Base-by-base conservation (phyloP, 2,329 filamentous ascomycete species). In the Aspergillus sp. region DNA sequence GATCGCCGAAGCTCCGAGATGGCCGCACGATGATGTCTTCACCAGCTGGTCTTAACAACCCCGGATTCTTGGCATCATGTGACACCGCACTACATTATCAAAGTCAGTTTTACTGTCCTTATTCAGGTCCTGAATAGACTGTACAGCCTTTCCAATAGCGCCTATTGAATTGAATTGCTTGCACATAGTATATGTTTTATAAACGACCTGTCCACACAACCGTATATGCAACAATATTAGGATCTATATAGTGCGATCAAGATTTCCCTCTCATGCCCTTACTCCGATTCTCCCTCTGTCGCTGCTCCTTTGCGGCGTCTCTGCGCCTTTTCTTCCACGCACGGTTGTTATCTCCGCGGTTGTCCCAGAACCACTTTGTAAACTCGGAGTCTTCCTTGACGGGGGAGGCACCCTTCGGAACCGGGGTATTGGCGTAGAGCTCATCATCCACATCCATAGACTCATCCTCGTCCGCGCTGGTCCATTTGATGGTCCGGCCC, bases 311-410 rank as follows among this genome's bases (percentile, higher is more conserved):
- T 53, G 81, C 74, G 44, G 79, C 80, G 55, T 85, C 83, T 49
- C 83, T 71, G 53, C 82, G 72, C 57, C 81, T 71, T 69, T 79
- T 82, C 61, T 78, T 79, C 76, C 76, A 79, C 17, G 73, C 73
- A 45, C 76, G 70, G 59, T 78, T 79, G 57, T 77, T 78, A 36
- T 78, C 76, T 17, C 76, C 76, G 6, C 76, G 72, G 51, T 77
- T 72, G 49, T 77, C 76, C 75, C 75, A 86, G 63, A 86, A 86
- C 77, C 81, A 83, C 62, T 84, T 82, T 5, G 76, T 69, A 60
- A 85, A 86, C 33, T 83, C 82, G 49, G 79, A 82, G 54, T 85
- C 79, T 2, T 65, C 64, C 32, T 64, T 64, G 19, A 52, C 24
- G 8, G 41, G 48, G 11, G 44, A 47, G n/a, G 50, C 49, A 8